phyloP scores from a whole-genome alignment of 1,139 yeast species.

The Sugiyamaella paludigena region DNA sequence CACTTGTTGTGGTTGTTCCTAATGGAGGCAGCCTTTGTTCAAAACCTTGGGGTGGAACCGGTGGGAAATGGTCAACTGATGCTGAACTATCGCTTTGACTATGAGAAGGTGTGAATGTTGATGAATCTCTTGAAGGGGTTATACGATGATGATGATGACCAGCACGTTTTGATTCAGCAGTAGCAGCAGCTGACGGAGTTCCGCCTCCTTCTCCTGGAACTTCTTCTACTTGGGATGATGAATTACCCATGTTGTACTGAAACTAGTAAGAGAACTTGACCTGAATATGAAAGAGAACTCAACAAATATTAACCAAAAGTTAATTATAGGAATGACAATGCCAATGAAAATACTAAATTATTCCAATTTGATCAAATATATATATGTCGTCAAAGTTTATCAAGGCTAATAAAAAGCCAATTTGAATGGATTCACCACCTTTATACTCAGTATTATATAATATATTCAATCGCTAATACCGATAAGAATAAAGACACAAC shows the following conservation, averaged over 20 bases:
- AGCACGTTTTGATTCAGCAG: constrained; percentile 1
- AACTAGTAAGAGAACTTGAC: too few relatives aligned
- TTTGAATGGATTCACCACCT: too few relatives aligned
- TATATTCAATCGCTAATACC: too few relatives aligned
- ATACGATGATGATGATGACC: constrained; percentile 8
- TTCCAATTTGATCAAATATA: too few relatives aligned
- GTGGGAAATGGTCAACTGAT: constrained; percentile 13
- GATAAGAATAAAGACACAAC: too few relatives aligned
- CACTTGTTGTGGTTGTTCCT: constrained; percentile 15
- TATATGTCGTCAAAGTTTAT: too few relatives aligned
- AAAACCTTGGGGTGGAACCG: constrained; percentile 20
- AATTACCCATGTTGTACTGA: constrained; percentile 28
- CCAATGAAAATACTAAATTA: too few relatives aligned
- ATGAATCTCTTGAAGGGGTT: not conserved
- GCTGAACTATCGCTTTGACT: not conserved
- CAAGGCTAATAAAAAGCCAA: too few relatives aligned
- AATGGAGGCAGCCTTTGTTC: constrained; percentile 12
- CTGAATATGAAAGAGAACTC: too few relatives aligned
- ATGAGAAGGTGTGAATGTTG: constrained; percentile 6
- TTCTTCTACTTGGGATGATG: constrained; percentile 34
- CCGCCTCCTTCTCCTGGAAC: not conserved
- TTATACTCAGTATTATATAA: too few relatives aligned
- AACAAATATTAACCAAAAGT: too few relatives aligned
- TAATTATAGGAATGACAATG: too few relatives aligned
- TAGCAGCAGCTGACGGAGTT: not conserved